Conservation (phyloP, 176 grass and related monocot species). For the Otatea glauca region DNA sequence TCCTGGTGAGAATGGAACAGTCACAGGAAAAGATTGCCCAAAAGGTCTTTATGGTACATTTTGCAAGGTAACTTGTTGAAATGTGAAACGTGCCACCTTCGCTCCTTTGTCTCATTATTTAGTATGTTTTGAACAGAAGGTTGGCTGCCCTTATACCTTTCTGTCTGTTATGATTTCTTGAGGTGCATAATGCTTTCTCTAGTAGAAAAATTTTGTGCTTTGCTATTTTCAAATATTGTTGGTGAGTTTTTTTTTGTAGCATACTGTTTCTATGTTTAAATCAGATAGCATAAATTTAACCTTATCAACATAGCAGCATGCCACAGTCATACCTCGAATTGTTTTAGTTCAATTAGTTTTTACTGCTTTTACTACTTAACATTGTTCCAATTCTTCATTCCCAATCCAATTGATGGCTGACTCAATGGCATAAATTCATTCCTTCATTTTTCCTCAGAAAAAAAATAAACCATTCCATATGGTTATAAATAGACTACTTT, state of each 20-base stretch:
- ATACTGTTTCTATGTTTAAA: slow-evolving; percentile 27
- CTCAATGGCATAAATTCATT: too few species aligned
- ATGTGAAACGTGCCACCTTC: neutral
- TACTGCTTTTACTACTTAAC: slow-evolving; percentile 31
- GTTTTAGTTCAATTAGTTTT: slow-evolving; percentile 25
- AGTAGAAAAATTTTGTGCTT: neutral
- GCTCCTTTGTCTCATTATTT: neutral
- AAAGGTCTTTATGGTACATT: slow-evolving; percentile 96
- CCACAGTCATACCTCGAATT: slow-evolving; percentile 6
- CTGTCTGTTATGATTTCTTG: neutral
- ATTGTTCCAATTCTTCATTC: slow-evolving; percentile 27
- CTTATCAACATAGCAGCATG: slow-evolving; percentile 1
- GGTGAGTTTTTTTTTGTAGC: slow-evolving; percentile 16
- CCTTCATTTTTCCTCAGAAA: too few species aligned
- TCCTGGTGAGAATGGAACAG: slow-evolving; percentile 83
- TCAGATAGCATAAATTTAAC: slow-evolving; percentile 13
- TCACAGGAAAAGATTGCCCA: slow-evolving; percentile 88
- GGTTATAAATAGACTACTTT: too few species aligned
- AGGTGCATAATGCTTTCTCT: neutral
- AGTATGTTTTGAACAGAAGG: slow-evolving; percentile 14
- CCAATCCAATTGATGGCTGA: too few species aligned
- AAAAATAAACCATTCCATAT: too few species aligned
- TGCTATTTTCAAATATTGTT: slow-evolving; percentile 2
- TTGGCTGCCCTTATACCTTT: slow-evolving; percentile 26
- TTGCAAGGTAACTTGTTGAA: slow-evolving; percentile 76